Percentiles rank a stretch among this genome's conserved stretches.
Conservation (phyloP, 2,329 filamentous ascomycete species). For the Fusarium sp. region DNA sequence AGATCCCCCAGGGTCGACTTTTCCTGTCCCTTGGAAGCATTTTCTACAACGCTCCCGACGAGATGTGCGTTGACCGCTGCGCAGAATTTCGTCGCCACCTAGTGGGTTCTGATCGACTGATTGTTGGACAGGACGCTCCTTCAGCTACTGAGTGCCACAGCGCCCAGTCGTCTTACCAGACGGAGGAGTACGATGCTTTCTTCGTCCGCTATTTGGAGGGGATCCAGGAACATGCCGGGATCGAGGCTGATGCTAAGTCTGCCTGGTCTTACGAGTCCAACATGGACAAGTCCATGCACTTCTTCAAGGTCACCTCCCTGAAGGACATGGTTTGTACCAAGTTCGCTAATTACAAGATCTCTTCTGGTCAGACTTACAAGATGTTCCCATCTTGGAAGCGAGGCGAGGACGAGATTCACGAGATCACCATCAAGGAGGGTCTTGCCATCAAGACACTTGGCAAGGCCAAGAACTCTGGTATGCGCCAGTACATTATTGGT, state of each 20-base stretch:
- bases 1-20: conserved; percentile 3
- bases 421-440: conserved; percentile 17
- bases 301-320: conserved; percentile 23
- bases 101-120: conserved; percentile 2
- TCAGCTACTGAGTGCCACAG: not conserved
- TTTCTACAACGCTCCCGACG: conserved; percentile 31
- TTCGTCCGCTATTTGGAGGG: conserved; percentile 17
- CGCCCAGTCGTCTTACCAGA: conserved; percentile 19
- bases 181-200: conserved; percentile 23
- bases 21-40: conserved; percentile 33
- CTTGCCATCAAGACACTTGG: conserved; percentile 29
- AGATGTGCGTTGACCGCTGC: conserved; percentile 31
- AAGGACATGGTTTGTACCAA: conserved; percentile 22
- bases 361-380: conserved; percentile 1
- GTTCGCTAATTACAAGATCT: not conserved
- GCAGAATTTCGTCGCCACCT: conserved; percentile 29
- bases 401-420: conserved; percentile 15
- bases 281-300: conserved; percentile 24
- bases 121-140: conserved; percentile 33
- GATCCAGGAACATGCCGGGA: conserved; percentile 16
- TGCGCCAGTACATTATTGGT: conserved; percentile 32
- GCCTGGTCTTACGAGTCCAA: conserved; percentile 20
- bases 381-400: conserved; percentile 42
- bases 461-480: conserved; percentile 28
- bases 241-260: not conserved